Conservation (phyloP, 1,284 basidiomycete genomes). For the Ceratobasidium sp. region DNA sequence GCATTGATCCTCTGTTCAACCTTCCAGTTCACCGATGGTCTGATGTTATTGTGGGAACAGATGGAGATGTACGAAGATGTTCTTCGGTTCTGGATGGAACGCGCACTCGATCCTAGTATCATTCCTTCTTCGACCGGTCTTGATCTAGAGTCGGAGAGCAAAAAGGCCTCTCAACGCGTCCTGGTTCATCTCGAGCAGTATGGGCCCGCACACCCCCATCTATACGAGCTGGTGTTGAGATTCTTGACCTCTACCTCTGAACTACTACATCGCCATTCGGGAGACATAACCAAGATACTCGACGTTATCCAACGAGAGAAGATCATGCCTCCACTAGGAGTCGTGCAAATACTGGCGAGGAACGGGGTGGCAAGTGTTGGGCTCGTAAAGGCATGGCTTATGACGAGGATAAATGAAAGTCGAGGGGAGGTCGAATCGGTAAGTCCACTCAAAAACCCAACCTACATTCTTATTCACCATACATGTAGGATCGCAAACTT, state of each 20-base stretch:
- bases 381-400: constrained; percentile 86
- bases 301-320: constrained; percentile 76
- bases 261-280: constrained; percentile 69
- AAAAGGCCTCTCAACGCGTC: constrained; percentile 68
- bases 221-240: constrained; percentile 88
- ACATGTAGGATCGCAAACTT: constrained; percentile 76
- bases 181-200: constrained; percentile 75
- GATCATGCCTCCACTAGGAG: constrained; percentile 85
- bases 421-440: constrained; percentile 80
- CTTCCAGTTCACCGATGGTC: constrained; percentile 77
- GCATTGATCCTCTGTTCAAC: constrained; percentile 92
- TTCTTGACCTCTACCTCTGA: constrained; percentile 83
- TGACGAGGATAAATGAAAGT: constrained; percentile 73
- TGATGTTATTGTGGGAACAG: constrained; percentile 89
- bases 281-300: constrained; percentile 73
- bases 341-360: constrained; percentile 85
- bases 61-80: constrained; percentile 97
- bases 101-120: background rate
- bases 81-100: constrained; percentile 86
- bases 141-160: constrained; percentile 49
- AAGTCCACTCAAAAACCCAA: constrained; percentile 48
- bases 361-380: constrained; percentile 89
- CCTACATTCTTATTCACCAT: background rate
- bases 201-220: constrained; percentile 69
- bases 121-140: constrained; percentile 1